These are phyloP conservation scores for Prinsepia uniflora DNA, from an alignment of 306 rosid species.

Conservation along the genomic window DNA sequence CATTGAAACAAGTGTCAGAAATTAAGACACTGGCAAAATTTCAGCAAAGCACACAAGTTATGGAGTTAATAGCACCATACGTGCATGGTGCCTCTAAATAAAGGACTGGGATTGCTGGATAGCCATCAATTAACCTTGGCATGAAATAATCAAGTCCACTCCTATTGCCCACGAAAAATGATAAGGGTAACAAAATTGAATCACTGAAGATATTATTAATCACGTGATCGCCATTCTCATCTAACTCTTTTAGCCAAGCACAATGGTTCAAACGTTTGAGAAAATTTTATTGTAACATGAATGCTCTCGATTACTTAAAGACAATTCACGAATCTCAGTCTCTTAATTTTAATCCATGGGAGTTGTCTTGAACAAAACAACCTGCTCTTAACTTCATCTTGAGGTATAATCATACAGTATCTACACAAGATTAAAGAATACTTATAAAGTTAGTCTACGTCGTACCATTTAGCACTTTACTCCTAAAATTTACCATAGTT, in stretches of 20 bases:
- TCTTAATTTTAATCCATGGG: not conserved
- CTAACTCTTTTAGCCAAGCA: not conserved
- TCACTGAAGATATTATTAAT: not conserved
- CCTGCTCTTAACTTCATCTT: not conserved
- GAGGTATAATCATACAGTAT: not conserved
- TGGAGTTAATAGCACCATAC: not conserved
- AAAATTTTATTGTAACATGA: not conserved
- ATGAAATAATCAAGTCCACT: not conserved
- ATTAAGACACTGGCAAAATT: not conserved
- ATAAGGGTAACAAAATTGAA: not conserved
- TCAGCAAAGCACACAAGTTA: not conserved
- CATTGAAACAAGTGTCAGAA: not conserved
- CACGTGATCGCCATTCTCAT: not conserved
- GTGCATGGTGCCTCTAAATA: not conserved
- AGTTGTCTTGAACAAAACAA: not conserved
- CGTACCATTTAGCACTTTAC: not conserved
- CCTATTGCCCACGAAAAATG: not conserved
- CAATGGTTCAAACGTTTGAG: not conserved
- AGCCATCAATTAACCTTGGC: not conserved
- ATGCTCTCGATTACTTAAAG: not conserved
- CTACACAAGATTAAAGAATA: not conserved
- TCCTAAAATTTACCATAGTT: not conserved
- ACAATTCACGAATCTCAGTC: not conserved
- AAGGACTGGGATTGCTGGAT: not conserved
- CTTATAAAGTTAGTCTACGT: not conserved